These are phyloP conservation scores for Melaleuca alternifolia DNA, from an alignment of 345 rosid genomes.

Conservation along the genomic window DNA sequence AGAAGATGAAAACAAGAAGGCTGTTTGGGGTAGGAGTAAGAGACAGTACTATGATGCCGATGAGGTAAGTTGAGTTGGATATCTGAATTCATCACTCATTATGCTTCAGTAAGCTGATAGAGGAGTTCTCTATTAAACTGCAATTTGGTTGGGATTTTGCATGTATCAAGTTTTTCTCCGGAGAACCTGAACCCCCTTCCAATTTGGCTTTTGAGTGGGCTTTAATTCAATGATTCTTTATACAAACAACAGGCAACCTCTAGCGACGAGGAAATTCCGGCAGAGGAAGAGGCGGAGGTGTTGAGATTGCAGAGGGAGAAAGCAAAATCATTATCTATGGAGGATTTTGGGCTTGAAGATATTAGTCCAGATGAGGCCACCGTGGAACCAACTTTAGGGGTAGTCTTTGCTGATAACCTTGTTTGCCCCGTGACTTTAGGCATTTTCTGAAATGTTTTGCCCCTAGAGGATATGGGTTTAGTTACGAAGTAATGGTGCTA, in stretches of 20 bases:
- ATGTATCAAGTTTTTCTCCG: neutral
- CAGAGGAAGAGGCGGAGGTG: slow-evolving; percentile 63
- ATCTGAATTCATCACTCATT: neutral
- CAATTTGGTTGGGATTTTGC: neutral
- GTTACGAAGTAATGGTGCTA: neutral
- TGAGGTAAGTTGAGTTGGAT: slow-evolving; percentile 30
- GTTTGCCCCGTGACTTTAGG: neutral
- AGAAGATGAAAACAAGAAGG: slow-evolving; percentile 29
- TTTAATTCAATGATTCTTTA: neutral
- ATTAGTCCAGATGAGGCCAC: slow-evolving; percentile 36
- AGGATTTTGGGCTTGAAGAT: slow-evolving; percentile 73
- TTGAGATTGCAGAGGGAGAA: slow-evolving; percentile 35
- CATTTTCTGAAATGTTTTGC: neutral
- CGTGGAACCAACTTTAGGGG: slow-evolving; percentile 68
- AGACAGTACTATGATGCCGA: slow-evolving; percentile 37
- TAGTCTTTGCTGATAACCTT: slow-evolving; percentile 8
- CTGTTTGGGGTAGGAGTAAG: slow-evolving; percentile 43
- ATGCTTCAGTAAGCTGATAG: neutral
- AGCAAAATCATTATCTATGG: slow-evolving; percentile 32
- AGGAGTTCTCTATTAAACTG: neutral
- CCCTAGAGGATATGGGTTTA: neutral
- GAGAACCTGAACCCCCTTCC: neutral
- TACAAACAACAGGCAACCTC: slow-evolving; percentile 37
- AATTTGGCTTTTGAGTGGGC: neutral
- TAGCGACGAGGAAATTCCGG: slow-evolving; percentile 71